A percentile compares a stretch with the other conserved stretches of the same genome.
Evolutionary conservation across 202 grass and related monocot species (phyloP).

Genomic region (Musa balbisiana): DNA sequence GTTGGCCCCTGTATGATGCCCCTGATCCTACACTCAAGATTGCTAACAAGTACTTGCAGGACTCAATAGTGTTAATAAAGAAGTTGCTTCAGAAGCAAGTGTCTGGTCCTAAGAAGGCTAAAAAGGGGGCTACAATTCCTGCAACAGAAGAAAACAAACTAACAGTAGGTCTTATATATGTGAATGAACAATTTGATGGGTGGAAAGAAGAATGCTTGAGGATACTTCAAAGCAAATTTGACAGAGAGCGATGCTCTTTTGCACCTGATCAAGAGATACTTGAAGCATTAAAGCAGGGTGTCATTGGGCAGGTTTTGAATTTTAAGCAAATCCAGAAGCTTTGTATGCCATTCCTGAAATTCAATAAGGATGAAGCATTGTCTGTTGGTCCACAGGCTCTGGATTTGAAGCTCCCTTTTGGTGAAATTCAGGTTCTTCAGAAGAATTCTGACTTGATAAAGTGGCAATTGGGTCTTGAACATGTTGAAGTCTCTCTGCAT

Average conservation of each 20-base stretch:
- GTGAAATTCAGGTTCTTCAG: constrained; percentile 54
- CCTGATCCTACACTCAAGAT: constrained; percentile 47
- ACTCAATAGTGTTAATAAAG: constrained; percentile 58
- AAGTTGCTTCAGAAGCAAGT: constrained; percentile 72
- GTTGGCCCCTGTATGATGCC: constrained; percentile 43
- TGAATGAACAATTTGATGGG: constrained; percentile 63
- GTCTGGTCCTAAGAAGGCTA: constrained; percentile 57
- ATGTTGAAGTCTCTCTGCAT: constrained; percentile 35
- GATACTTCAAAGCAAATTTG: constrained; percentile 53
- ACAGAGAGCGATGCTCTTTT: constrained; percentile 35
- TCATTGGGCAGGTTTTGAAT: constrained; percentile 33
- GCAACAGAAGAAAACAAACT: constrained; percentile 40
- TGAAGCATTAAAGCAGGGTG: constrained; percentile 36
- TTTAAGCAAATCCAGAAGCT: constrained; percentile 53
- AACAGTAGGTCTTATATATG: constrained; percentile 51
- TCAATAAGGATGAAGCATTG: constrained; percentile 56
- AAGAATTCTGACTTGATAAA: constrained; percentile 58
- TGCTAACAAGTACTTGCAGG: constrained; percentile 67
- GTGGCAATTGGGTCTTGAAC: constrained; percentile 54
- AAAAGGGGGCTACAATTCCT: constrained; percentile 47
- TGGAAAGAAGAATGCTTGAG: constrained; percentile 70
- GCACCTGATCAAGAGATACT: constrained; percentile 47
- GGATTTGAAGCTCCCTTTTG: constrained; percentile 53
- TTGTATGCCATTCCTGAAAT: constrained; percentile 61
- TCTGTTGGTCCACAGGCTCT: constrained; percentile 43